Evolutionary conservation across 768 basidiomycete genomes (phyloP).

Genomic region (Trametes elegans): DNA sequence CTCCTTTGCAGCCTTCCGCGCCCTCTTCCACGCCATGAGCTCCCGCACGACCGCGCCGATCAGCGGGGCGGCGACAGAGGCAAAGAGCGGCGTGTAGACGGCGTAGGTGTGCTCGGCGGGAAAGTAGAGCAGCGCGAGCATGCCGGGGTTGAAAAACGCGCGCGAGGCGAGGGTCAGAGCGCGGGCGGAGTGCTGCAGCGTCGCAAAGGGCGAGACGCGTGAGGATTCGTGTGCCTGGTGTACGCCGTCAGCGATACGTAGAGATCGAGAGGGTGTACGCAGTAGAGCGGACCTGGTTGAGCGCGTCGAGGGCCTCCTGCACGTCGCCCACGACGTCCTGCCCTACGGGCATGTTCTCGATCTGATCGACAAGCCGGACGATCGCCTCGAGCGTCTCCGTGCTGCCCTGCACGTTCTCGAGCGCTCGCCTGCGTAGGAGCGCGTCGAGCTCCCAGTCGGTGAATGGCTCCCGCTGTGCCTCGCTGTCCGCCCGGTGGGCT

Average conservation of each 20-base stretch:
- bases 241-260: constrained; percentile 21
- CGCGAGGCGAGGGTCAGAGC: constrained; percentile 69
- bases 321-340: constrained; percentile 74
- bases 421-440: constrained; percentile 63
- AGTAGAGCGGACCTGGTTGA: constrained; percentile 61
- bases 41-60: constrained; percentile 74
- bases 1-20: constrained; percentile 18
- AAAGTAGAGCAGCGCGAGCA: constrained; percentile 95
- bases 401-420: constrained; percentile 65
- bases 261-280: too few relatives aligned
- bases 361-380: constrained; percentile 77
- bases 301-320: constrained; percentile 60
- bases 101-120: constrained; percentile 98
- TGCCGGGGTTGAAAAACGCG: constrained; percentile 96
- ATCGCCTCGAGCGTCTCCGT: constrained; percentile 82
- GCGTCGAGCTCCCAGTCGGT: constrained; percentile 83
- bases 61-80: constrained; percentile 82
- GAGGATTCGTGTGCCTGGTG: constrained; percentile 13
- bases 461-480: constrained; percentile 28
- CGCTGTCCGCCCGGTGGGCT: constrained; percentile 5
- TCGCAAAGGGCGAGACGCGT: constrained; percentile 38
- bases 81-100: constrained; percentile 94
- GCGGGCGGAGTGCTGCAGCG: constrained; percentile 57
- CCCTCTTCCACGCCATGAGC: constrained; percentile 53
- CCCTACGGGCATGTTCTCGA: constrained; percentile 90